phyloP scores from a whole-genome alignment of 1,284 basidiomycete species.

The Polyporus tsugae region DNA sequence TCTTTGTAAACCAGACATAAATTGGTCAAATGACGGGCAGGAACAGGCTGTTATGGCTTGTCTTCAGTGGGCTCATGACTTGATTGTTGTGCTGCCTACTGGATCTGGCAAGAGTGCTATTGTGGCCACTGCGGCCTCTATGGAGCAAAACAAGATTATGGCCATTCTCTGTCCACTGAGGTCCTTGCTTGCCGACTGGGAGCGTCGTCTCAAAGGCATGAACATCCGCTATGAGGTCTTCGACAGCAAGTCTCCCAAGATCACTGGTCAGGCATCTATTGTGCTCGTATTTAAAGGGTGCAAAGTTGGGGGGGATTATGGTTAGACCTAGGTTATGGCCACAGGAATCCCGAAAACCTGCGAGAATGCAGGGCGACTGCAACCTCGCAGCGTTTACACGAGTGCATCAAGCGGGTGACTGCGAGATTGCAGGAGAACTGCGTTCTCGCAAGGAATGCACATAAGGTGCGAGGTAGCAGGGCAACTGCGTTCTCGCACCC shows the following conservation, averaged over 20 bases:
- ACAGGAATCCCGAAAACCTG: no score
- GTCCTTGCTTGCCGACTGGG: constrained; percentile 18
- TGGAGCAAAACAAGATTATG: constrained; percentile 17
- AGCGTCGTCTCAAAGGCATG: neutral
- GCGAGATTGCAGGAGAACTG: no score
- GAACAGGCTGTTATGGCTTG: constrained; percentile 15
- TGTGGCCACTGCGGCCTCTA: constrained; percentile 7
- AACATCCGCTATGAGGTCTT: constrained; percentile 12
- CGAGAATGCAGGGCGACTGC: no score
- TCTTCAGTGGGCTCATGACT: constrained; percentile 12
- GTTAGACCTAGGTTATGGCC: no score
- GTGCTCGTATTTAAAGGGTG: neutral
- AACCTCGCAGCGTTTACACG: no score
- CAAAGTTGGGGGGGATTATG: no score
- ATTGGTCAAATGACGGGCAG: constrained; percentile 15
- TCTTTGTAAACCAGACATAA: neutral
- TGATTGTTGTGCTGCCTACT: constrained; percentile 19
- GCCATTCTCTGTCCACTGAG: constrained; percentile 15
- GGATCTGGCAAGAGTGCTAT: constrained; percentile 23
- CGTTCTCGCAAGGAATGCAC: no score
- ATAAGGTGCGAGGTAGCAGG: no score
- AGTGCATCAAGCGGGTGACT: no score
- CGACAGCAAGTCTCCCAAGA: neutral
- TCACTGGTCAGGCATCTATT: constrained; percentile 12
- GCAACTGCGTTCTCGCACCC: no score